phyloP scores from a whole-genome alignment of 2,329 filamentous ascomycete species.

The Bipolaris gigantea region DNA sequence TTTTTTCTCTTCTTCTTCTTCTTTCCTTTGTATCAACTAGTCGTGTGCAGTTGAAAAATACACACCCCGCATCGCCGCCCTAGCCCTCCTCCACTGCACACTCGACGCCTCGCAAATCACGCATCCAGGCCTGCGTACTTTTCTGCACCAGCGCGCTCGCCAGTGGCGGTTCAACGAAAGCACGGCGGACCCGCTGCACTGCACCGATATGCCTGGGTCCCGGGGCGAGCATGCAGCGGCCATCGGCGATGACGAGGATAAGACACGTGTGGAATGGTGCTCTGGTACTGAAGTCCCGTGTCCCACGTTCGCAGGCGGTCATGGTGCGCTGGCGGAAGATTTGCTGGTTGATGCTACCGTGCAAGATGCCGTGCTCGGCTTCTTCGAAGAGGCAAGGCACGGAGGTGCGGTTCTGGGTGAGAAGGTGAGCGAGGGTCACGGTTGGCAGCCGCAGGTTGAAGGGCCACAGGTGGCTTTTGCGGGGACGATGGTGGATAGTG shows the following conservation, averaged over 20 bases:
- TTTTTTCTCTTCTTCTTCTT: too few relatives aligned
- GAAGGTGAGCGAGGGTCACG: not conserved
- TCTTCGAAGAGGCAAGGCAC: slow-evolving; percentile 62
- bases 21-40: too few relatives aligned
- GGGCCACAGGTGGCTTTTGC: slow-evolving; percentile 33
- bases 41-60: slow-evolving; percentile 27
- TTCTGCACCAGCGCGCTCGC: slow-evolving; percentile 38
- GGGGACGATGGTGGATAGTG: slow-evolving; percentile 36
- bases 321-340: slow-evolving; percentile 60
- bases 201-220: slow-evolving; percentile 25
- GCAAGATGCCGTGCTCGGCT: slow-evolving; percentile 59
- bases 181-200: slow-evolving; percentile 21
- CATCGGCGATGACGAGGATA: not conserved
- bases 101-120: slow-evolving; percentile 27
- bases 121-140: slow-evolving; percentile 27
- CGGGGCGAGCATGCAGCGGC: too few relatives aligned
- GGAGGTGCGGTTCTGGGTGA: slow-evolving; percentile 17
- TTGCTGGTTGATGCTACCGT: slow-evolving; percentile 59
- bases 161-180: slow-evolving; percentile 35
- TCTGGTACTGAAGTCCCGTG: slow-evolving; percentile 38
- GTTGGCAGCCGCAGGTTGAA: slow-evolving; percentile 22
- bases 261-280: slow-evolving; percentile 12
- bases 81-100: slow-evolving; percentile 36
- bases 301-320: slow-evolving; percentile 66
- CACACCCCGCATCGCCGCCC: slow-evolving; percentile 30